These are phyloP conservation scores for Ceratobasidium sp. DNA, from an alignment of 1,284 basidiomycete genomes.

Conservation along the genomic window DNA sequence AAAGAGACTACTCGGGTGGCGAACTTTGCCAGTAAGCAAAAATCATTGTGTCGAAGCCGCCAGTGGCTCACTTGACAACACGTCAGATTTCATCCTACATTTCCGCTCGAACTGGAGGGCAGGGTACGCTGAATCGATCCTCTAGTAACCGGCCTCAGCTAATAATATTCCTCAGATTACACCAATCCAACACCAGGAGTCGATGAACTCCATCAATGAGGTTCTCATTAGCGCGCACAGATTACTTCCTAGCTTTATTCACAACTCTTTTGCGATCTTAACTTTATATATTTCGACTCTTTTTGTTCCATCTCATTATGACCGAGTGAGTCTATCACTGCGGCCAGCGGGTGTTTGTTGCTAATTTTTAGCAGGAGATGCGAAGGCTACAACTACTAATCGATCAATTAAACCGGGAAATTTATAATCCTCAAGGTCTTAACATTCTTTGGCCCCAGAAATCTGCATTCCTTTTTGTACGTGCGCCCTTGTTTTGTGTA, in stretches of 20 bases:
- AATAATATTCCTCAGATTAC: constrained; percentile 68
- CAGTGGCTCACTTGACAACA: constrained; percentile 4
- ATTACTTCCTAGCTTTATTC: constrained; percentile 70
- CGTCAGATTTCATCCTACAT: constrained; percentile 73
- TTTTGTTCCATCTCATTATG: constrained; percentile 77
- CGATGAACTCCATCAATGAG: constrained; percentile 87
- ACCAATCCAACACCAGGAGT: constrained; percentile 85
- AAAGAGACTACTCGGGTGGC: constrained; percentile 86
- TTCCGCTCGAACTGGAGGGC: constrained; percentile 85
- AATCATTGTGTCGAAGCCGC: background rate
- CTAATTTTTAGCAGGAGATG: constrained; percentile 73
- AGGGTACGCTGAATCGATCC: constrained; percentile 63
- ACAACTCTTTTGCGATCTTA: constrained; percentile 78
- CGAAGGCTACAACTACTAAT: constrained; percentile 71
- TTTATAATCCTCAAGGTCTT: constrained; percentile 85
- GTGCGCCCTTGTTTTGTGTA: constrained; percentile 56
- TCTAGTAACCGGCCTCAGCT: background rate
- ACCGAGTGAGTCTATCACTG: constrained; percentile 66
- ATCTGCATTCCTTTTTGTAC: constrained; percentile 86
- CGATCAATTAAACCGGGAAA: constrained; percentile 71
- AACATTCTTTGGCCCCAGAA: constrained; percentile 84
- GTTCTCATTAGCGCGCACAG: constrained; percentile 83
- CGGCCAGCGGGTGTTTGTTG: background rate
- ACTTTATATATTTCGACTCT: constrained; percentile 80
- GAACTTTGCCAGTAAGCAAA: constrained; percentile 74